A percentile compares a stretch with the other conserved stretches of the same genome.
phyloP scores from a whole-genome alignment of 495 filamentous ascomycete genomes.

The Umbilicaria muhlenbergii region DNA sequence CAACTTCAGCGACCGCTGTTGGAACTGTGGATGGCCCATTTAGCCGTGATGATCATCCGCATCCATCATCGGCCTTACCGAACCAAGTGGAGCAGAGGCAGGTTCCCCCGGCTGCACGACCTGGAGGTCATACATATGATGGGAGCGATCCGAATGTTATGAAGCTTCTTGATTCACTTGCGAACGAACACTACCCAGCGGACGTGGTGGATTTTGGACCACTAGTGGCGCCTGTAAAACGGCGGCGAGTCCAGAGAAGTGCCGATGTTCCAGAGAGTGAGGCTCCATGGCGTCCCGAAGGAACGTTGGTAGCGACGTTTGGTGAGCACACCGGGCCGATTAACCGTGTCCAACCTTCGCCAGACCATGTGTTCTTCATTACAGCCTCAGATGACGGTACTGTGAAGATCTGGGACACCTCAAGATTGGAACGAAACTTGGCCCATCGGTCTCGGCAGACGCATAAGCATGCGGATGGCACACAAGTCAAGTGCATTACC shows the following conservation, averaged over 20 bases:
- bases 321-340: constrained; percentile 74
- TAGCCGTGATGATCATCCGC: constrained; percentile 18
- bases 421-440: constrained; percentile 75
- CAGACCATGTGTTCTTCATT: constrained; percentile 90
- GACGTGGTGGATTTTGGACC: constrained; percentile 62
- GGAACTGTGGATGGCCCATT: constrained; percentile 69
- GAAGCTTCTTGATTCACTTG: constrained; percentile 74
- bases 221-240: constrained; percentile 51
- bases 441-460: constrained; percentile 79
- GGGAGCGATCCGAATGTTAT: constrained; percentile 82
- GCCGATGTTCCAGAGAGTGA: constrained; percentile 28
- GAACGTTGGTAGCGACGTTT: constrained; percentile 71
- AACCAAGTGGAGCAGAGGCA: constrained; percentile 17
- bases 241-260: constrained; percentile 44
- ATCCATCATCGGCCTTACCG: not conserved
- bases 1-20: constrained; percentile 65
- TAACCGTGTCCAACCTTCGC: constrained; percentile 66
- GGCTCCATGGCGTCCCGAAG: constrained; percentile 68
- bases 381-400: constrained; percentile 86
- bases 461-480: constrained; percentile 52
- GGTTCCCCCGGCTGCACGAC: constrained; percentile 20
- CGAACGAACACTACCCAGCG: constrained; percentile 76
- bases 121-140: constrained; percentile 53
- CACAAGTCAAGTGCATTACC: constrained; percentile 61
- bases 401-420: constrained; percentile 88